Evolutionary conservation across 192 early-diverging fungal species (phyloP).

Genomic region (Linnemannia schmuckeri): DNA sequence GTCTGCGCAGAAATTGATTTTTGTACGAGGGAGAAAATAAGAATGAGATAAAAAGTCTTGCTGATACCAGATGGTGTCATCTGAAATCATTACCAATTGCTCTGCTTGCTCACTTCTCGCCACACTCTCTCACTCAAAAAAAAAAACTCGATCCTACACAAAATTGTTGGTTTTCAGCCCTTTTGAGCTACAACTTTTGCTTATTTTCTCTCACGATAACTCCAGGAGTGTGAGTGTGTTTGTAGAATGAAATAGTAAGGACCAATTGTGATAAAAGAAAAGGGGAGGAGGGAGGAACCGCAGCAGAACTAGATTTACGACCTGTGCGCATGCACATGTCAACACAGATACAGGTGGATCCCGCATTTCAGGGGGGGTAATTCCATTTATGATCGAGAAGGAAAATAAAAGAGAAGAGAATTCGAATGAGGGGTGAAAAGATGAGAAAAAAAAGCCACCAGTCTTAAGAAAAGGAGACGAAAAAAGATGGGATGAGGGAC

Average conservation of each 20-base stretch:
- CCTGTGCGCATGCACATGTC: constrained; percentile 8
- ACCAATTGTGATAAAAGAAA: not conserved
- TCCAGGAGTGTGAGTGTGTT: not conserved
- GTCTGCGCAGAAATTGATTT: not conserved
- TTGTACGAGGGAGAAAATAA: not conserved
- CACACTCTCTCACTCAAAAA: not conserved
- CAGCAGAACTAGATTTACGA: not conserved
- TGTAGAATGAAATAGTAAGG: not conserved
- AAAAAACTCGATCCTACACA: not conserved
- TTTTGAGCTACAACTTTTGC: not conserved
- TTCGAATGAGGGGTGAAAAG: not conserved
- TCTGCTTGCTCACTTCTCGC: not conserved
- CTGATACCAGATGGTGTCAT: constrained; percentile 28
- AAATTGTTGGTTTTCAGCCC: not conserved
- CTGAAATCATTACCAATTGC: not conserved
- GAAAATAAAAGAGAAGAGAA: not conserved
- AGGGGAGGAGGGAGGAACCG: not conserved
- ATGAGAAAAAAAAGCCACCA: not conserved
- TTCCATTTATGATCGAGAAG: not conserved
- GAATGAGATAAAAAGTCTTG: not conserved
- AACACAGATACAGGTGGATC: not conserved
- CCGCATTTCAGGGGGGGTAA: not conserved
- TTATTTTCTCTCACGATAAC: not conserved
- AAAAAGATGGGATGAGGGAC: not conserved
- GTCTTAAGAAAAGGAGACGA: not conserved